Evolutionary conservation across 225 moss, liverwort and hornwort genomes (phyloP).

Genomic region (Rhytidiadelphus loreus): DNA sequence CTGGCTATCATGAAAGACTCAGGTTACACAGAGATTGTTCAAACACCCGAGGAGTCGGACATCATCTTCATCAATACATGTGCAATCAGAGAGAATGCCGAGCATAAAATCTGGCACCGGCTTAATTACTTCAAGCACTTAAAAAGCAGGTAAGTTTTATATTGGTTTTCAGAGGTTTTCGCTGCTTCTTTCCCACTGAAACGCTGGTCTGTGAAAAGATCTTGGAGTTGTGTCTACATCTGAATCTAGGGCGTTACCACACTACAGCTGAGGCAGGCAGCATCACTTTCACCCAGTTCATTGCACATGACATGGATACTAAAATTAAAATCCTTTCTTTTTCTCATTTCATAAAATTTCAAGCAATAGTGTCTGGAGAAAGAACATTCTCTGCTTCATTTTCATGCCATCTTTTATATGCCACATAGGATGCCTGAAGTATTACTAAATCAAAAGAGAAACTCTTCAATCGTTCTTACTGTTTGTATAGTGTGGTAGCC

Average conservation of each 20-base stretch:
- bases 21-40: constrained; percentile 85
- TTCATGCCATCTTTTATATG: not conserved
- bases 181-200: not conserved
- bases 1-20: constrained; percentile 96
- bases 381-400: not conserved
- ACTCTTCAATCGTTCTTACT: not conserved
- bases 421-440: not conserved
- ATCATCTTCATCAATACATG: constrained; percentile 96
- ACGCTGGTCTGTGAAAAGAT: not conserved
- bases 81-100: constrained; percentile 94
- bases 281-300: not conserved
- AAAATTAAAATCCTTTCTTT: not conserved
- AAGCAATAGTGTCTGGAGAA: not conserved
- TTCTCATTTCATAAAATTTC: not conserved
- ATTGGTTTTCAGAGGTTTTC: not conserved
- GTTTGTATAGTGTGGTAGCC: not conserved
- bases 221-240: not conserved
- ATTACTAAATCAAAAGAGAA: not conserved
- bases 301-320: not conserved
- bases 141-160: constrained; percentile 40
- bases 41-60: constrained; percentile 77
- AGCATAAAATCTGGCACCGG: constrained; percentile 96
- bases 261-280: not conserved
- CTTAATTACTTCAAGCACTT: constrained; percentile 86
- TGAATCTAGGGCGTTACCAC: not conserved